Percentiles rank a stretch among this genome's conserved stretches.
These are phyloP conservation scores for Anthracocystis walkeri DNA, from an alignment of 1,284 basidiomycete species.

Conservation along the genomic window DNA sequence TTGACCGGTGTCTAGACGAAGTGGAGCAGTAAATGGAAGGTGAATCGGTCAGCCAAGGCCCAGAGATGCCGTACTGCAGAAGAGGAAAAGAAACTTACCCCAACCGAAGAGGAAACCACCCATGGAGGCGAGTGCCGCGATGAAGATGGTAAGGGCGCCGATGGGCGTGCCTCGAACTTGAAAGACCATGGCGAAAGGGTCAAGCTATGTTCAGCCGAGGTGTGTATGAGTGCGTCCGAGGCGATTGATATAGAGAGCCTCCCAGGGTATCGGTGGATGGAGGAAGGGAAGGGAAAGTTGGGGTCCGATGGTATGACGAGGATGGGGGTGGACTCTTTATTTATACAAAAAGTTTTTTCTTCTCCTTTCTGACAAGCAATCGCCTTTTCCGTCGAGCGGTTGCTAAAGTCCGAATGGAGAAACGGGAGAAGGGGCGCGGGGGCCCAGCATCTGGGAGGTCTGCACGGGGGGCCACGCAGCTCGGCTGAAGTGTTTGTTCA, in stretches of 20 bases:
- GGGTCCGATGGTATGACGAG: no score
- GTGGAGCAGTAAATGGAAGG: no score
- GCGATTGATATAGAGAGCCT: no score
- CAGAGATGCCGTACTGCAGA: no score
- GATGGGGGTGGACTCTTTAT: no score
- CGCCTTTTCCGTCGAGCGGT: not conserved
- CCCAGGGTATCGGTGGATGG: no score
- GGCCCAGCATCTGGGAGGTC: not conserved
- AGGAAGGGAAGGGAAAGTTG: no score
- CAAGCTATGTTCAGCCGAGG: not conserved
- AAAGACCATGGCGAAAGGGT: conserved; percentile 40
- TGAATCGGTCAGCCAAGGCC: no score
- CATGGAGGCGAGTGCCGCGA: conserved; percentile 80
- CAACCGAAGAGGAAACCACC: conserved; percentile 81
- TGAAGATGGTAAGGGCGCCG: conserved; percentile 74
- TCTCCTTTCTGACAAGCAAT: no score
- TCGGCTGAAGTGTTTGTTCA: conserved; percentile 3
- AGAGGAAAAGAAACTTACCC: conserved; percentile 14
- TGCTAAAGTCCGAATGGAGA: not conserved
- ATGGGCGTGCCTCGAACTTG: conserved; percentile 61
- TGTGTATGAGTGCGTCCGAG: no score
- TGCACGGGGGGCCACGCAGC: not conserved
- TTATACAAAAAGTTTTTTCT: not conserved
- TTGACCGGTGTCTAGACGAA: conserved; percentile 76
- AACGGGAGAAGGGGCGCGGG: conserved; percentile 1